Evolutionary conservation across 495 filamentous ascomycete species (phyloP).

Genomic region (Penicillium manginii): DNA sequence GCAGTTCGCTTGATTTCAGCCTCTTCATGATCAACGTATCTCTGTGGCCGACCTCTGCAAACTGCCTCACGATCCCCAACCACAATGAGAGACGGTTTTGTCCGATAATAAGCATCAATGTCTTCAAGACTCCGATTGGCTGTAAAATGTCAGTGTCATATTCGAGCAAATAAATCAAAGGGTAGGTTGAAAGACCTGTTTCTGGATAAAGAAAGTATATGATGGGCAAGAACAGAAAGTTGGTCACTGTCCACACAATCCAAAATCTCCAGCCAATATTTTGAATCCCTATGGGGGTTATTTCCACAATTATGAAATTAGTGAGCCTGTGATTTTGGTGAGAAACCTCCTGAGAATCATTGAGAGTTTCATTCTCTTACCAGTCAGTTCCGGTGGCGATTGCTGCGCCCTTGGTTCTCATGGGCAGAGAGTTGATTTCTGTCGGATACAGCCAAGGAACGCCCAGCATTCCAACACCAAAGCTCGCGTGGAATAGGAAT

Average conservation of each 20-base stretch:
- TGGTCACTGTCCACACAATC: slow-evolving; percentile 64
- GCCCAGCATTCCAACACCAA: slow-evolving; percentile 60
- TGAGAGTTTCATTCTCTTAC: slow-evolving; percentile 23
- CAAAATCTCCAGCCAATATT: slow-evolving; percentile 56
- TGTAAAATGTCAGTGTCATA: slow-evolving; percentile 24
- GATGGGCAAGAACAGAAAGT: slow-evolving; percentile 60
- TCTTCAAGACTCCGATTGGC: slow-evolving; percentile 52
- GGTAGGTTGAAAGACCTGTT: slow-evolving; percentile 38
- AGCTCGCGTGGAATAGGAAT: slow-evolving; percentile 55
- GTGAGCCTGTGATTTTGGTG: slow-evolving; percentile 39
- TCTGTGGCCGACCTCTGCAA: slow-evolving; percentile 30
- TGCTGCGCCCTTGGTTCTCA: slow-evolving; percentile 61
- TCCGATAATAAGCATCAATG: slow-evolving; percentile 50
- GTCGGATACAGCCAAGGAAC: slow-evolving; percentile 66
- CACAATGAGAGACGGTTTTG: slow-evolving; percentile 48
- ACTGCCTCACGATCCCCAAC: slow-evolving; percentile 39
- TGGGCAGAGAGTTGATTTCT: slow-evolving; percentile 62
- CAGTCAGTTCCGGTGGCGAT: slow-evolving; percentile 64
- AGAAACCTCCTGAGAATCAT: background rate
- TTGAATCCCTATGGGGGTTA: slow-evolving; percentile 62
- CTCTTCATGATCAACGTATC: slow-evolving; percentile 36
- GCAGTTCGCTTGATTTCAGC: slow-evolving; percentile 27
- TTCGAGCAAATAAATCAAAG: background rate
- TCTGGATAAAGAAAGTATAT: slow-evolving; percentile 68
- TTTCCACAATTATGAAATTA: slow-evolving; percentile 64